Base-by-base conservation (phyloP, 306 rosid genomes). In the Abrus precatorius region DNA sequence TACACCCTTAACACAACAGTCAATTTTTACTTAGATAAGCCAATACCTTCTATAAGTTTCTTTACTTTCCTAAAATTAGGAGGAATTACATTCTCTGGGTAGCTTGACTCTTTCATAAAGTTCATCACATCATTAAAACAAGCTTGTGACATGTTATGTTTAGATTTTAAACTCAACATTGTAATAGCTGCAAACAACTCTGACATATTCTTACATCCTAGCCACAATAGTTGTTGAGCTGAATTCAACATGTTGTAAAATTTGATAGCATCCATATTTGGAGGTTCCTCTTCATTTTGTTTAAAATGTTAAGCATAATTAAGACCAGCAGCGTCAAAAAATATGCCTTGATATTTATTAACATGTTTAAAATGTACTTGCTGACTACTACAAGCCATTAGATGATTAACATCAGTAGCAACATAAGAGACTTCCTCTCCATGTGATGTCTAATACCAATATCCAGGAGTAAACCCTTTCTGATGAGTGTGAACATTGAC, bases 101-200 rank as follows among this genome's bases (percentile, higher is more conserved):
- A 67, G 36, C 0, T 54, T 41, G 65, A 28, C 12, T 66, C 33
- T 12, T 59, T 43, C 56, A 65, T 20, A 12, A 65, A 75, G 10
- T 32, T 75, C 14, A 75, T 0, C 27, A 61, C 27, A 4, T 61
- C 80, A 14, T 75, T 33, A 12, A 75, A 32, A 47, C 61, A 63
- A 20, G 57, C 81, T 11, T 36, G 20, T 20, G 20, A 20, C 20
- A 64, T 50, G 69, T 68, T 68, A 38, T 78, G 49, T 54, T 49
- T 76, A 49, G 53, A 76, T 64, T 64, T 40, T 64, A 40, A 14
- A n/a, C 57, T 66, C 36, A 41, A 13, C 77, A 79, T 56, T 4
- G 13, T 6, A 3, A 56, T 6, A 32, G 40, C 50, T 5, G 28
- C 3, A 44, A 41, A 78, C 61, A 79, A 57, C 41, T 56, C 28